phyloP scores from a whole-genome alignment of 73 alveolate species.

The Tetrahymena elliotti region DNA sequence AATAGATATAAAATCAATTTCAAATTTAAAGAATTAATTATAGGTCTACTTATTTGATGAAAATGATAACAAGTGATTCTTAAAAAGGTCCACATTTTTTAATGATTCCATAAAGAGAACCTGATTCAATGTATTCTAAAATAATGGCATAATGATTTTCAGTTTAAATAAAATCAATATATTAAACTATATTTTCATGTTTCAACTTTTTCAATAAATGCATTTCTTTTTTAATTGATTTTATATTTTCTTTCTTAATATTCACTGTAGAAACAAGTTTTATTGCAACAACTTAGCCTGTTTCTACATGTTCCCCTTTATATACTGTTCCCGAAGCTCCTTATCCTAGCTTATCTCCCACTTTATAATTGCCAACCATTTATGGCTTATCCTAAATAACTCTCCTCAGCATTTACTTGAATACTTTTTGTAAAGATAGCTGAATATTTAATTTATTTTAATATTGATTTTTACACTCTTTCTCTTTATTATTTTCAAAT shows the following conservation, averaged over 20 bases:
- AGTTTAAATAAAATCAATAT: constrained; percentile 87
- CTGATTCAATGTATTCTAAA: constrained; percentile 90
- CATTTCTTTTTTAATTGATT: constrained; percentile 79
- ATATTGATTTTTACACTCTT: background rate
- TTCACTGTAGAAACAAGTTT: constrained; percentile 73
- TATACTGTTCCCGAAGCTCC: constrained; percentile 96
- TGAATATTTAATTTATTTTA: background rate
- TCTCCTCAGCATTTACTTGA: background rate
- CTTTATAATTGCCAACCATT: constrained; percentile 48
- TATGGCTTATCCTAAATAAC: background rate
- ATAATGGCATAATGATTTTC: constrained; percentile 81
- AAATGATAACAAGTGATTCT: constrained; percentile 83
- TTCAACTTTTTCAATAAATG: constrained; percentile 75
- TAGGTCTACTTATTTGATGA: constrained; percentile 69
- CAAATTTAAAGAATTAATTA: background rate
- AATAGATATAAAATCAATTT: too few species aligned
- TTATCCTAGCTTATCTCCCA: constrained; percentile 76
- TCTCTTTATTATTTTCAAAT: background rate
- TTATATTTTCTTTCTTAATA: constrained; percentile 65
- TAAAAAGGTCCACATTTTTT: constrained; percentile 85
- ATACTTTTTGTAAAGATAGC: background rate
- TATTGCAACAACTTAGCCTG: constrained; percentile 90
- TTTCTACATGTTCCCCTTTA: constrained; percentile 86
- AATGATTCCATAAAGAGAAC: constrained; percentile 77
- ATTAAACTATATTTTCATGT: constrained; percentile 93